phyloP scores from a whole-genome alignment of 2,329 filamentous ascomycete genomes.

The Ascocoryne sarcoides region DNA sequence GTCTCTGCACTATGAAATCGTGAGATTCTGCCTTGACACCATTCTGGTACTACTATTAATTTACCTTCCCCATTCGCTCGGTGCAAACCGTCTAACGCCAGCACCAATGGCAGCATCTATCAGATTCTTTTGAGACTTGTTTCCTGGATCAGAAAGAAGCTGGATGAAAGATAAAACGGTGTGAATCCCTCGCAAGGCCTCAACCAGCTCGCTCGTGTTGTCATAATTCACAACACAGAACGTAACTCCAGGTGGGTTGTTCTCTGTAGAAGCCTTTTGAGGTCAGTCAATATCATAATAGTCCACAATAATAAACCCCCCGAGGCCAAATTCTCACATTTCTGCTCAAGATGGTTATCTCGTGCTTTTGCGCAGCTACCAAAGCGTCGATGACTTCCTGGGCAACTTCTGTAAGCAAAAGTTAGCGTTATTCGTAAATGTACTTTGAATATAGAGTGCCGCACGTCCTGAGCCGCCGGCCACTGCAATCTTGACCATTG shows the following conservation, averaged over 20 bases:
- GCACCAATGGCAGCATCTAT: constrained; percentile 33
- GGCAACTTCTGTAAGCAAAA: constrained; percentile 37
- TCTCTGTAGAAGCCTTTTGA: constrained; percentile 18
- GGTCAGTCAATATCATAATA: constrained; percentile 7
- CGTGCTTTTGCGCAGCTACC: constrained; percentile 39
- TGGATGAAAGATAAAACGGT: constrained; percentile 43
- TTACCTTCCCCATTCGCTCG: constrained; percentile 30
- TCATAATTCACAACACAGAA: constrained; percentile 39
- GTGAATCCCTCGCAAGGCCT: constrained; percentile 37
- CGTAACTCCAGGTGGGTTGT: constrained; percentile 24
- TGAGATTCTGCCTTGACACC: background rate
- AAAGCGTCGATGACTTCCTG: constrained; percentile 43
- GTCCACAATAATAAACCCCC: too few relatives aligned
- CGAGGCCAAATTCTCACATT: constrained; percentile 26
- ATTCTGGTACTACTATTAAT: background rate
- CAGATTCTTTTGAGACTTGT: constrained; percentile 31
- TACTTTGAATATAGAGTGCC: constrained; percentile 8
- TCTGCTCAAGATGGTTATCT: constrained; percentile 43
- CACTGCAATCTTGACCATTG: constrained; percentile 37
- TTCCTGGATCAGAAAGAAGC: constrained; percentile 13
- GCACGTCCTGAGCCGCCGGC: constrained; percentile 38
- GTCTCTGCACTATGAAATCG: background rate
- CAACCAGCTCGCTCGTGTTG: constrained; percentile 30
- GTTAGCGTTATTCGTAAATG: background rate
- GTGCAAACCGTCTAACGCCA: constrained; percentile 34